Percentiles rank a stretch among this genome's conserved stretches.
phyloP scores from a whole-genome alignment of 2,329 filamentous ascomycete species.

The Cladosporium austrohemisphaericum region DNA sequence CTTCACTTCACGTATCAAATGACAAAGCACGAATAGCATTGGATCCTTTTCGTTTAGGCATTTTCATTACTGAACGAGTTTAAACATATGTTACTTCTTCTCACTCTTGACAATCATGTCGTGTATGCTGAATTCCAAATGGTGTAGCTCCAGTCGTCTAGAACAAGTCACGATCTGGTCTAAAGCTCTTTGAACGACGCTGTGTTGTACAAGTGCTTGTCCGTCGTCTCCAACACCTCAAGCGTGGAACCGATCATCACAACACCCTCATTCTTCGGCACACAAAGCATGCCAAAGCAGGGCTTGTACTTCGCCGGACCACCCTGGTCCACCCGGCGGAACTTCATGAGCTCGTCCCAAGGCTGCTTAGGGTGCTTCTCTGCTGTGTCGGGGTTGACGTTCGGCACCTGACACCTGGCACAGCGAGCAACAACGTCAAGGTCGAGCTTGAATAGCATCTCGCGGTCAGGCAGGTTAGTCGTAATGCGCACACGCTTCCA shows the following conservation, averaged over 20 bases:
- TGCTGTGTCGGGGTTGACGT: conserved; percentile 61
- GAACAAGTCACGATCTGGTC: no score
- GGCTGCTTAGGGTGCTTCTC: conserved; percentile 57
- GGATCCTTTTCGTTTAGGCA: no score
- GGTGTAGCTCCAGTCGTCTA: no score
- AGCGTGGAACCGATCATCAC: conserved; percentile 57
- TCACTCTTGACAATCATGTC: background rate
- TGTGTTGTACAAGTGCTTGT: conserved; percentile 51
- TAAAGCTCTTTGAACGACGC: conserved; percentile 33
- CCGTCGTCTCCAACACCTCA: conserved; percentile 56
- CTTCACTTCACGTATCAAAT: background rate
- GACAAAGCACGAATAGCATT: no score
- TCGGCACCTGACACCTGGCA: conserved; percentile 60
- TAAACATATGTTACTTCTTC: no score
- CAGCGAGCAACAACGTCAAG: conserved; percentile 59
- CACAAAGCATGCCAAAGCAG: conserved; percentile 64
- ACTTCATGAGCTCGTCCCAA: conserved; percentile 60
- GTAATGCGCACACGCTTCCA: conserved; percentile 58
- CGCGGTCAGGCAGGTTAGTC: conserved; percentile 29
- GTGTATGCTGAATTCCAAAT: no score
- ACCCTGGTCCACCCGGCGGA: conserved; percentile 57
- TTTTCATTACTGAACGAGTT: no score
- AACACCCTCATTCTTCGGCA: conserved; percentile 53
- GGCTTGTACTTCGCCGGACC: conserved; percentile 61
- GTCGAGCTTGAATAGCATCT: conserved; percentile 38